Base-by-base conservation (phyloP, 805 yeast genomes). In the Debaryomyces castellii region DNA sequence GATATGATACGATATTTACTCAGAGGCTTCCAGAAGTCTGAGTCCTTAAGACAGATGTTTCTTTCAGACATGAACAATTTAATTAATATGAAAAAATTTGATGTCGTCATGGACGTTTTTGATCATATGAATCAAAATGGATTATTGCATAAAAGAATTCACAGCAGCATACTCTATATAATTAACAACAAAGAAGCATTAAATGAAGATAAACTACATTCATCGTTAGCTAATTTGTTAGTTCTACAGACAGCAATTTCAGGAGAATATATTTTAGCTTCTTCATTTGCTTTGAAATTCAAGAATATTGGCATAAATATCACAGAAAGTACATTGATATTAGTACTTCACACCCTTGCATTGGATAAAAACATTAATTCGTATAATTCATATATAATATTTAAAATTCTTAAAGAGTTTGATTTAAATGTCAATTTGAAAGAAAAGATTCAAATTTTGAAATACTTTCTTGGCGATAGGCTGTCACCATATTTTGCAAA, bases 181-280 rank as follows among this genome's bases (percentile, higher is more conserved):
- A 14, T n/a, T n/a, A 30, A 30, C 18, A n/a, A 30, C 18, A 30
- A 30, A n/a, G n/a, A n/a, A 10, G 18, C 17, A 27, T 8, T 30
- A 16, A 33, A 24, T 14, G 17, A 4, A 12, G 23, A 33, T 17
- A 12, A 28, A 35, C 17, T 12, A 24, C 17, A 41, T 32, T 14
- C 14, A 43, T 25, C 27, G 2, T 41, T 43, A 9, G 59, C 47
- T 17, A 54, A 51, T 27, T 22, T 50, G 20, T 23, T 64, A 8
- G 45, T 62, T 1, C 30, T 33, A 2, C 60, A 53, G 36, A 46
- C 64, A 2, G 46, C 49, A 4, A 14, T 43, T 3, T 46, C 51
- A 10, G 67, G 67, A 3, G 66, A 63, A 7, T 52, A 52, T 11
- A 32, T 62, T 9, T 41, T 61, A 7, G 65, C 64, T 3, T 33